A percentile compares a stretch with the other conserved stretches of the same genome.
These are phyloP conservation scores for Ogataea angusta DNA, from an alignment of 805 yeast species.

Conservation along the genomic window DNA sequence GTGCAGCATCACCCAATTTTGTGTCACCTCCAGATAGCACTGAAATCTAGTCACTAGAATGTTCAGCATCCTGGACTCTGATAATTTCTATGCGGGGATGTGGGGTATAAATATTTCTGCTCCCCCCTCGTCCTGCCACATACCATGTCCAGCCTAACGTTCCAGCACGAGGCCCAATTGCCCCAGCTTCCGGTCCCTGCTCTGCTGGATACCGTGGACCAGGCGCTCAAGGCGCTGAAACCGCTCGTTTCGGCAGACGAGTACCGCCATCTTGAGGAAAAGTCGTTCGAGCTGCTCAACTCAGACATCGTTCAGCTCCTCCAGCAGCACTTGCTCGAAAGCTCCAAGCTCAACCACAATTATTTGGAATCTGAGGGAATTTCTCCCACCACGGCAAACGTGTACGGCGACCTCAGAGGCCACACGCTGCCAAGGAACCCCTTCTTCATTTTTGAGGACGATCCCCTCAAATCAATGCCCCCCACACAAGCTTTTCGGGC, in stretches of 20 bases:
- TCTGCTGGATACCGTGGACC: constrained; percentile 46
- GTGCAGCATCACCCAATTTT: neutral
- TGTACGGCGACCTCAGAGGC: constrained; percentile 61
- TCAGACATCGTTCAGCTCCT: constrained; percentile 42
- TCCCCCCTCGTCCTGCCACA: constrained; percentile 1
- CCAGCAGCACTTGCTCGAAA: constrained; percentile 52
- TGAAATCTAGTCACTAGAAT: too few relatives aligned
- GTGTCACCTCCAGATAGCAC: too few relatives aligned
- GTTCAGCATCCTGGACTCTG: too few relatives aligned
- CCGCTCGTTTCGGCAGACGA: constrained; percentile 59
- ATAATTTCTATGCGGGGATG: constrained; percentile 7
- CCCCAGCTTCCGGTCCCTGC: constrained; percentile 66
- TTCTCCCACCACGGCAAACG: constrained; percentile 52
- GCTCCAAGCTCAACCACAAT: constrained; percentile 41
- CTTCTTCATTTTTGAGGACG: constrained; percentile 69
- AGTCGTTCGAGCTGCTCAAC: constrained; percentile 43
- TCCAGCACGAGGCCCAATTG: constrained; percentile 39
- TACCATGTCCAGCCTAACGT: constrained; percentile 29
- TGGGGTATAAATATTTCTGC: constrained; percentile 8
- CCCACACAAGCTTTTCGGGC: constrained; percentile 69
- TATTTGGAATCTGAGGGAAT: constrained; percentile 52
- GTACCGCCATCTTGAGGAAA: constrained; percentile 40
- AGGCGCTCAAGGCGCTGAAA: constrained; percentile 52
- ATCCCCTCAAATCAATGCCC: constrained; percentile 55
- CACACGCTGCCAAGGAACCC: constrained; percentile 77